Evolutionary conservation across 257 asterid genomes (phyloP), one percentile per base, ranked within the genome.

Genomic region (Solanum raphanifolium): DNA sequence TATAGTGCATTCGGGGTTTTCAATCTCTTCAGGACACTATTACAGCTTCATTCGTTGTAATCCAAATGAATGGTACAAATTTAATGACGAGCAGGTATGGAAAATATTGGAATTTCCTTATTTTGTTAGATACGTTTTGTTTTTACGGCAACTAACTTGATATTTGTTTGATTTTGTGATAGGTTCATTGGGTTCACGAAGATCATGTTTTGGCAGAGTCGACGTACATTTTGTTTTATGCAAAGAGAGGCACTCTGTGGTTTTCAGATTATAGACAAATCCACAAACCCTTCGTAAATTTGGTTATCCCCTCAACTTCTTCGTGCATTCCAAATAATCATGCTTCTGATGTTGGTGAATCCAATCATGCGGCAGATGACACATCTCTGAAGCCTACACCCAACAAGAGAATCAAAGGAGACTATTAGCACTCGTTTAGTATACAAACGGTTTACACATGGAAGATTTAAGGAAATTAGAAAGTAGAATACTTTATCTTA

Each of bases 1-100:
- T 60, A 95, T 97, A 91, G 98, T 95, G 89, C 99, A 97, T 91
- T 65, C 65, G 86, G 98, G 99, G 87, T 48, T 86, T 78, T 89
- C 96, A 72, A 88, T 94, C 88, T 91, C 93, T 81, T 95, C 95
- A 68, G 98, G 99, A 83, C 98, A 95, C 89, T 97, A 95, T 90
- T 95, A 94, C 87, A 90, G 96, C 90, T 94, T 94, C 88, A 83
- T 95, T 85, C 95, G 96, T 58, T 38, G 89, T 83, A 91, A 95
- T 74, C 93, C 94, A 15, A 83, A 91, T 78, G 86, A 71, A 66
- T 97, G 60, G 60, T 52, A 52, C 8, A 52, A 52, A 52, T 52
- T 52, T 52, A 18, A 16, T 52, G 60, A 52, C 86, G 90, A 95
- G 6, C 88, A 85, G 95, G 98, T 97, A 35, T 36, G 35, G 4